Percentiles rank a stretch among this genome's conserved stretches.
phyloP scores from a whole-genome alignment of 305 asterid genomes.

The Fraxinus paxiana region DNA sequence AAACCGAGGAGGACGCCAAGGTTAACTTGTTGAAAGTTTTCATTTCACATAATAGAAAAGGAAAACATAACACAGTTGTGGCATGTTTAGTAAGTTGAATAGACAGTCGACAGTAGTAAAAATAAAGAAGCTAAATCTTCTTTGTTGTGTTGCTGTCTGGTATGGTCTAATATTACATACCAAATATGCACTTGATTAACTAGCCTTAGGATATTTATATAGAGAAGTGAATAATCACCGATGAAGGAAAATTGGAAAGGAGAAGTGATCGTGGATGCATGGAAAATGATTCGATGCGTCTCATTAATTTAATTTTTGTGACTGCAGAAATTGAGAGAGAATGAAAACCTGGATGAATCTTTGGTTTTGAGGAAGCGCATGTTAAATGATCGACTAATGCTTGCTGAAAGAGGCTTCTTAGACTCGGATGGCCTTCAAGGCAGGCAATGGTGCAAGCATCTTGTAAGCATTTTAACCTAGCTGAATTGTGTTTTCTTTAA shows the following conservation, averaged over 20 bases:
- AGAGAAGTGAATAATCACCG: neutral
- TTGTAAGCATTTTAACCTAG: constrained; percentile 38
- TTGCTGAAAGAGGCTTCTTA: constrained; percentile 82
- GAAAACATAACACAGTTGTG: neutral
- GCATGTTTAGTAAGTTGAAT: neutral
- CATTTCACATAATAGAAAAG: neutral
- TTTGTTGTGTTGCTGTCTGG: neutral
- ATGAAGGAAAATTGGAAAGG: neutral
- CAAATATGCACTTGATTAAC: neutral
- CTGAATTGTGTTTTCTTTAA: neutral
- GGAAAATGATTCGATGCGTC: neutral
- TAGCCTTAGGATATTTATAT: neutral
- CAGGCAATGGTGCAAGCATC: constrained; percentile 81
- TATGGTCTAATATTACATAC: neutral
- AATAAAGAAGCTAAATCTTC: neutral
- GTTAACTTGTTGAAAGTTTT: constrained; percentile 30
- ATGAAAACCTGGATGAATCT: constrained; percentile 29
- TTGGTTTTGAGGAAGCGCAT: constrained; percentile 45
- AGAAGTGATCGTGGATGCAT: neutral
- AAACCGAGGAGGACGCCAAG: constrained; percentile 50
- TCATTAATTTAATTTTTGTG: neutral
- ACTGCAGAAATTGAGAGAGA: constrained; percentile 47
- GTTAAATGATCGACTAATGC: constrained; percentile 70
- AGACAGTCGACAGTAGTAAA: neutral
- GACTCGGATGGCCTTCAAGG: constrained; percentile 68